Conservation (phyloP, 1,284 basidiomycete species). For the Puccinia novopanici region DNA sequence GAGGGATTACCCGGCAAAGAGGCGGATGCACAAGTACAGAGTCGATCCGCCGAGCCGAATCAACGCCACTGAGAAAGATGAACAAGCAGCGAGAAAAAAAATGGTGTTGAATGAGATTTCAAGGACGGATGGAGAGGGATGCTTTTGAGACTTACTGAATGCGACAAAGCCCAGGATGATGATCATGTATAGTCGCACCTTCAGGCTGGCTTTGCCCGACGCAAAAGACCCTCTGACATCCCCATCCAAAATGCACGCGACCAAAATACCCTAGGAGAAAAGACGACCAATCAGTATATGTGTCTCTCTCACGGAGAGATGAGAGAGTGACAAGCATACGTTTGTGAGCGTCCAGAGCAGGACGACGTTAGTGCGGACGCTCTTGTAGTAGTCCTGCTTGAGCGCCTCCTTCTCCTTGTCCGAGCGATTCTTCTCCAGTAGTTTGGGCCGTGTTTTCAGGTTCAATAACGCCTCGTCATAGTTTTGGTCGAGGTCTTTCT, state of each 20-base stretch:
- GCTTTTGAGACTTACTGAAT: conserved; percentile 28
- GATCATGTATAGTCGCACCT: conserved; percentile 40
- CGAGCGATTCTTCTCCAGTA: conserved; percentile 58
- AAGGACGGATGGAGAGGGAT: neutral
- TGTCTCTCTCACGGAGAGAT: neutral
- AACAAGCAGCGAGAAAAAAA: neutral
- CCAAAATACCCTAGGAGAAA: conserved; percentile 68
- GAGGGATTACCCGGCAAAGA: conserved; percentile 39
- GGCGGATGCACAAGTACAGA: conserved; percentile 38
- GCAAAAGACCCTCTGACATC: conserved; percentile 69
- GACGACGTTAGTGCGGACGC: conserved; percentile 85
- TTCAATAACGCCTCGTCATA: conserved; percentile 87
- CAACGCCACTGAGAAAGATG: conserved; percentile 39
- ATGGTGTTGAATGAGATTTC: neutral
- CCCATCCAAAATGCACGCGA: conserved; percentile 73
- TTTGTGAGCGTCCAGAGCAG: conserved; percentile 83
- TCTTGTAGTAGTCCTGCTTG: conserved; percentile 62
- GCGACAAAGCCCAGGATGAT: conserved; percentile 50
- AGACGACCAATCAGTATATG: neutral
- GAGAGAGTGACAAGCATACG: conserved; percentile 60
- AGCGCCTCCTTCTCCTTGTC: conserved; percentile 57
- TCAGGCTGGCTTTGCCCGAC: conserved; percentile 45
- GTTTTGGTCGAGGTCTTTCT: conserved; percentile 80
- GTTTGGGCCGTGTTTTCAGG: conserved; percentile 68
- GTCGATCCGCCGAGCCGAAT: conserved; percentile 43